These are phyloP conservation scores for Coemansia sp. DNA, from an alignment of 192 early-diverging fungal species.

Conservation along the genomic window DNA sequence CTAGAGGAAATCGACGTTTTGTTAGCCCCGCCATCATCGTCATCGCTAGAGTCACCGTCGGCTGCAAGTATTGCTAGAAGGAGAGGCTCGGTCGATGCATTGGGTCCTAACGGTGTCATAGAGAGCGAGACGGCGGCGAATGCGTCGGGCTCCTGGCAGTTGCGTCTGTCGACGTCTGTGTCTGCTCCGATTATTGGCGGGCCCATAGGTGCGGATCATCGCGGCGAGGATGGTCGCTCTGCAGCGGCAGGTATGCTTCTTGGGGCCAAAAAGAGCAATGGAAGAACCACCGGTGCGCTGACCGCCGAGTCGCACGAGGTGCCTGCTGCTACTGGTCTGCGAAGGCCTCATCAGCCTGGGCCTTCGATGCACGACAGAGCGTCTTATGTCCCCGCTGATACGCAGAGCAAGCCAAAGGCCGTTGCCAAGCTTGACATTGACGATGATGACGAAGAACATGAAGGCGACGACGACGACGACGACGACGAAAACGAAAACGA, in stretches of 20 bases:
- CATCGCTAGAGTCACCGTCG: neutral
- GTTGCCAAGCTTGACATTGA: neutral
- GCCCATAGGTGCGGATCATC: neutral
- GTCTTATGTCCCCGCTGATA: no score
- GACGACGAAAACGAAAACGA: no score
- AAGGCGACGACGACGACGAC: neutral
- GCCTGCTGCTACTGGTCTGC: no score
- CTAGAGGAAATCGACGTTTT: slow-evolving; percentile 37
- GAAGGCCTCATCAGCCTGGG: no score
- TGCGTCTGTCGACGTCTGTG: neutral
- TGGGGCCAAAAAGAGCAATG: no score
- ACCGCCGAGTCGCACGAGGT: no score
- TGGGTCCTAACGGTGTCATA: slow-evolving; percentile 18
- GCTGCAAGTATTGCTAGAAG: neutral
- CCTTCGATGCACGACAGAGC: no score
- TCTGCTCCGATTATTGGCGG: neutral
- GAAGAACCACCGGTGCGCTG: no score
- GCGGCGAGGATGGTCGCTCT: neutral
- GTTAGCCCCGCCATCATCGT: slow-evolving; percentile 1
- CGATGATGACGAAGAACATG: neutral
- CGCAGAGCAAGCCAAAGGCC: neutral
- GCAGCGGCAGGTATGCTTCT: neutral
- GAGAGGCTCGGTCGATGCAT: neutral
- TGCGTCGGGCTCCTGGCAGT: slow-evolving; percentile 2
- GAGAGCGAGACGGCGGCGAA: slow-evolving; percentile 14